Base-by-base conservation (phyloP, 2,329 filamentous ascomycete genomes). In the Penicillium sp. region DNA sequence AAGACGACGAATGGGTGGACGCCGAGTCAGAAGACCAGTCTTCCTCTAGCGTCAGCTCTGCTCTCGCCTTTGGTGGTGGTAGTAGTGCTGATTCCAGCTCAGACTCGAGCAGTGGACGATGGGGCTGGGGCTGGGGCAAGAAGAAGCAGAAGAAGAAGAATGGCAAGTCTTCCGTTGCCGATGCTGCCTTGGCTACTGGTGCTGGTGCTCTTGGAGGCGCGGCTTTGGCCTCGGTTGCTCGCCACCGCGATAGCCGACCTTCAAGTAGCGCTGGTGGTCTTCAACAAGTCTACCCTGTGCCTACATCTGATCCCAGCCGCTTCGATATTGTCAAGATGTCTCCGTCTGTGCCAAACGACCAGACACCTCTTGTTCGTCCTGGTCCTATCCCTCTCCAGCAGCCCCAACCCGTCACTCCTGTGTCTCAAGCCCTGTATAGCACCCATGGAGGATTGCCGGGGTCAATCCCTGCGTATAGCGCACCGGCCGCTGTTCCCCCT, bases 301-400 rank as follows among this genome's bases (percentile, higher is more conserved):
- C 84, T 4, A 84, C 84, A 1, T 78, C 78, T 3, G 87, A 91
- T 55, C 81, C 83, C 6, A 75, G 71, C 18, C 76, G 72, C 24
- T 85, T 85, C 57, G 84, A 88, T 55, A 80, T 77, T 42, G 72
- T 69, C 24, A 59, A 59, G 3, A 50, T 63, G 37, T 61, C 64
- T 27, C 57, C 66, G 3, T 59, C 56, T 35, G n/a, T 58, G 3
- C 58, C 61, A 15, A 53, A 48, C 25, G 45, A 41, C 5, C 58
- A 68, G 45, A 63, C 68, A 24, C 58, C 65, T 18, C 47, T 67
- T 7, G 60, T 71, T 35, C 77, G 81, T 37, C 80, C 84, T 4
- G 81, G 75, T 5, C 76, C 81, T 0, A 78, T 89, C 28, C 83
- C 84, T 9, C 76, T 96, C n/a, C 87, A 93, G 66, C 89, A 95